A percentile compares a stretch with the other conserved stretches of the same genome.
Conservation (phyloP, 2,329 filamentous ascomycete genomes). For the Fusarium vanettenii region DNA sequence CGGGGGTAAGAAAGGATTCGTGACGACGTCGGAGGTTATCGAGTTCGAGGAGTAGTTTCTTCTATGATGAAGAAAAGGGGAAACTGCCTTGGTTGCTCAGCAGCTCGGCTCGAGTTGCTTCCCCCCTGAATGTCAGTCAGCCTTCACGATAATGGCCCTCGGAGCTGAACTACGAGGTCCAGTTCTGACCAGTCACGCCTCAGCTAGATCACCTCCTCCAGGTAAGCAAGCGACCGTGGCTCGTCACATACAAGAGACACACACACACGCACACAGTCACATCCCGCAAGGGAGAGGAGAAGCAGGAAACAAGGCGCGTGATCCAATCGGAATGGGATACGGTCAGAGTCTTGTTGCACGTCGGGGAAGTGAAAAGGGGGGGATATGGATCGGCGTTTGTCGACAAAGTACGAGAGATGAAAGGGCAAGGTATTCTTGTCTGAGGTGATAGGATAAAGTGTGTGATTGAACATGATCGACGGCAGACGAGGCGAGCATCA, state of each 20-base stretch:
- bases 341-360: background rate
- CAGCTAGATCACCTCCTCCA: background rate
- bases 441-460: background rate
- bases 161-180: background rate
- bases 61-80: background rate
- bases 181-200: background rate
- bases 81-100: background rate
- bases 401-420: background rate
- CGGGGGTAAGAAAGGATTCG: background rate
- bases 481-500: background rate
- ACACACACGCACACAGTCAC: conserved; percentile 3
- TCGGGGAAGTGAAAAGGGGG: background rate
- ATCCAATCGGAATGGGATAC: conserved; percentile 13
- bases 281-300: conserved; percentile 1
- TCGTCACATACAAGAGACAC: conserved; percentile 8
- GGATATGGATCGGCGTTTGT: background rate
- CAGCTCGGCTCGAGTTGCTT: background rate
- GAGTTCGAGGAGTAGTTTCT: background rate
- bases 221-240: background rate
- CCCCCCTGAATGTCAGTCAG: background rate
- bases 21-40: background rate
- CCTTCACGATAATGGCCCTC: background rate
- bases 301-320: background rate
- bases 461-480: background rate
- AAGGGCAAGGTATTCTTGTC: background rate